Evolutionary conservation across 2,329 filamentous ascomycete species (phyloP).

Genomic region (Fusarium graminum): DNA sequence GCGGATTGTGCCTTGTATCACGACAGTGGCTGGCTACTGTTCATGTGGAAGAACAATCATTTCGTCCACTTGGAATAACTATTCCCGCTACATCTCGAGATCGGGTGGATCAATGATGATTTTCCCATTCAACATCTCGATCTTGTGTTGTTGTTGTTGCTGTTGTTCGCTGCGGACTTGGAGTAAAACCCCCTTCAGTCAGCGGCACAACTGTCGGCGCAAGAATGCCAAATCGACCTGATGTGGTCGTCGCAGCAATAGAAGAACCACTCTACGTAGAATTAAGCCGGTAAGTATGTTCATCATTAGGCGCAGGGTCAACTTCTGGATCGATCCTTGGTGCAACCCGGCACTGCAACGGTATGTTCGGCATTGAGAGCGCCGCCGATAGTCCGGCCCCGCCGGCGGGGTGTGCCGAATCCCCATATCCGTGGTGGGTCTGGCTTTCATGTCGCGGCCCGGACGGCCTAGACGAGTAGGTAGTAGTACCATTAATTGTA

Average conservation of each 20-base stretch:
- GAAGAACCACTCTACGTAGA: constrained; percentile 10
- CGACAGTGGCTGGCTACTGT: constrained; percentile 63
- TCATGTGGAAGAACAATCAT: constrained; percentile 79
- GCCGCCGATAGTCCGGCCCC: constrained; percentile 15
- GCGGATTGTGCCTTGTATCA: neutral
- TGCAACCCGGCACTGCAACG: constrained; percentile 27
- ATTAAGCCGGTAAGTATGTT: constrained; percentile 37
- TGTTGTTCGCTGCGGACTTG: neutral
- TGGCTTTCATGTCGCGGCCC: neutral
- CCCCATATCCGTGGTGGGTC: constrained; percentile 29
- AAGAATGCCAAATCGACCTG: constrained; percentile 62
- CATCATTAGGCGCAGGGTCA: constrained; percentile 34
- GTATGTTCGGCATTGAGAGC: constrained; percentile 32
- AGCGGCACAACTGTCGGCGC: constrained; percentile 49
- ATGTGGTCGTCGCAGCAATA: constrained; percentile 4
- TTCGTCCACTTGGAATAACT: constrained; percentile 80
- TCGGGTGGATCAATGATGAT: constrained; percentile 76
- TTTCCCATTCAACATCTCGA: constrained; percentile 61
- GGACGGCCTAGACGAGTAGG: neutral
- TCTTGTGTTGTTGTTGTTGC: constrained; percentile 4
- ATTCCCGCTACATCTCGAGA: constrained; percentile 76
- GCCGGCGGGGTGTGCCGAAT: constrained; percentile 29
- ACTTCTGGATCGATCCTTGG: constrained; percentile 35
- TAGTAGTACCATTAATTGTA: neutral
- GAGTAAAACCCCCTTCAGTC: constrained; percentile 16